phyloP scores from a whole-genome alignment of 257 asterid genomes.

The Primulina eburnea region DNA sequence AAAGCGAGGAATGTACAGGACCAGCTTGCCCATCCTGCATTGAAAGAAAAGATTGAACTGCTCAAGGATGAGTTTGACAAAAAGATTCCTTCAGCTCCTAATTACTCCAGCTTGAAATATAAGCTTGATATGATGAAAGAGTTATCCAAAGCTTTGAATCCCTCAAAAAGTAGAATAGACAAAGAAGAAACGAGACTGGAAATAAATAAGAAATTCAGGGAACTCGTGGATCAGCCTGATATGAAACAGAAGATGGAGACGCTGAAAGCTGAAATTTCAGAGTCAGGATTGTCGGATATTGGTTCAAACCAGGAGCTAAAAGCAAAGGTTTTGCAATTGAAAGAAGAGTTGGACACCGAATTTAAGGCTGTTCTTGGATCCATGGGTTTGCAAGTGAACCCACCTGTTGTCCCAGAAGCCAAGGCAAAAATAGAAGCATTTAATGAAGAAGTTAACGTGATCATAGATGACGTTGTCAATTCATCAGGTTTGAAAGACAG shows the following conservation, averaged over 20 bases:
- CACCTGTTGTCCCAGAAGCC: constrained; percentile 33
- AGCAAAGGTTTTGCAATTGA: constrained; percentile 52
- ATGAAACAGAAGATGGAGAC: constrained; percentile 51
- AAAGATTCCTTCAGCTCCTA: constrained; percentile 62
- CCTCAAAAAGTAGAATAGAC: constrained; percentile 33
- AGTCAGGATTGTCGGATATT: constrained; percentile 40
- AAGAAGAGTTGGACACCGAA: constrained; percentile 51
- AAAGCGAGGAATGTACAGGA: constrained; percentile 51
- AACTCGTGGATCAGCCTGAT: constrained; percentile 47
- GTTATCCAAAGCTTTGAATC: constrained; percentile 40
- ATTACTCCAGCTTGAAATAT: constrained; percentile 48
- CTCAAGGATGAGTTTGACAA: constrained; percentile 49
- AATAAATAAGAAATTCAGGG: constrained; percentile 51
- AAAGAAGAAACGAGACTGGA: constrained; percentile 45
- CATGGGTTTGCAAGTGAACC: constrained; percentile 42
- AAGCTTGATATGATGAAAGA: constrained; percentile 61
- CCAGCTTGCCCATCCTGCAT: constrained; percentile 38
- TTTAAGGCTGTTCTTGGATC: constrained; percentile 44
- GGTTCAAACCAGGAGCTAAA: constrained; percentile 48
- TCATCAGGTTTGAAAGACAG: constrained; percentile 63
- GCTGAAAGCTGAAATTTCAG: constrained; percentile 53
- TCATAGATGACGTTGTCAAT: constrained; percentile 45
- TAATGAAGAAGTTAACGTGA: constrained; percentile 40
- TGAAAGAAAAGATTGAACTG: constrained; percentile 60
- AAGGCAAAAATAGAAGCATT: constrained; percentile 41